Percentiles rank a stretch among this genome's conserved stretches.
phyloP scores from a whole-genome alignment of 2,329 filamentous ascomycete genomes.

The Arthrobotrys pseudoclavata region DNA sequence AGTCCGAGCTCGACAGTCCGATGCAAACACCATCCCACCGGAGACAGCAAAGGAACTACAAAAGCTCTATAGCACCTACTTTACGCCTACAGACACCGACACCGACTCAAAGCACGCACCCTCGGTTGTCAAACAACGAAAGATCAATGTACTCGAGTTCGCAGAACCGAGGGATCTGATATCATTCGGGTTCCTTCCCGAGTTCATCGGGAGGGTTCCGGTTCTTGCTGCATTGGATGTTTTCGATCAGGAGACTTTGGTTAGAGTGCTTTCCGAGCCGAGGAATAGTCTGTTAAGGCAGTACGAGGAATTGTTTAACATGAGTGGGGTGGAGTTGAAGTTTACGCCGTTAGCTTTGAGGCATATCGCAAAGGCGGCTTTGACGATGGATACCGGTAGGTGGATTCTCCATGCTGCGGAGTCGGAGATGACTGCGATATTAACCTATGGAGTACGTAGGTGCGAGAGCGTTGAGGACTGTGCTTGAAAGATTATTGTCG shows the following conservation, averaged over 20 bases:
- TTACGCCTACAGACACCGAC: conserved; percentile 1
- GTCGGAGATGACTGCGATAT: not conserved
- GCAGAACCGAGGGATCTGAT: conserved; percentile 63
- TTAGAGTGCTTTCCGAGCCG: conserved; percentile 91
- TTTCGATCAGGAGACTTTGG: conserved; percentile 76
- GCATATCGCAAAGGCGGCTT: conserved; percentile 80
- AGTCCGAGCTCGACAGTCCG: conserved; percentile 70
- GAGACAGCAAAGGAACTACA: conserved; percentile 21
- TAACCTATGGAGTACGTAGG: conserved; percentile 15
- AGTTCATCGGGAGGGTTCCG: conserved; percentile 83
- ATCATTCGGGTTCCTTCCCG: conserved; percentile 63
- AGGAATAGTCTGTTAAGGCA: conserved; percentile 89
- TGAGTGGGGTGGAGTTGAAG: conserved; percentile 80
- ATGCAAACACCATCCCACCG: conserved; percentile 17
- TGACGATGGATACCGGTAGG: conserved; percentile 78
- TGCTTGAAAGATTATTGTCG: conserved; percentile 82
- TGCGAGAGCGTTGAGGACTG: conserved; percentile 81
- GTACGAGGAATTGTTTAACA: conserved; percentile 88
- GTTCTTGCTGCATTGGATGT: conserved; percentile 88
- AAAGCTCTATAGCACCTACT: conserved; percentile 22
- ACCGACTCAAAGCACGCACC: conserved; percentile 14
- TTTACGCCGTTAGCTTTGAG: conserved; percentile 87
- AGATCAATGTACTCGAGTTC: conserved; percentile 62
- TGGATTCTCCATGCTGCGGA: not conserved
- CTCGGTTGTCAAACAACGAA: conserved; percentile 27